Evolutionary conservation across 768 basidiomycete genomes (phyloP).

Genomic region (Hemileccinum impolitum): DNA sequence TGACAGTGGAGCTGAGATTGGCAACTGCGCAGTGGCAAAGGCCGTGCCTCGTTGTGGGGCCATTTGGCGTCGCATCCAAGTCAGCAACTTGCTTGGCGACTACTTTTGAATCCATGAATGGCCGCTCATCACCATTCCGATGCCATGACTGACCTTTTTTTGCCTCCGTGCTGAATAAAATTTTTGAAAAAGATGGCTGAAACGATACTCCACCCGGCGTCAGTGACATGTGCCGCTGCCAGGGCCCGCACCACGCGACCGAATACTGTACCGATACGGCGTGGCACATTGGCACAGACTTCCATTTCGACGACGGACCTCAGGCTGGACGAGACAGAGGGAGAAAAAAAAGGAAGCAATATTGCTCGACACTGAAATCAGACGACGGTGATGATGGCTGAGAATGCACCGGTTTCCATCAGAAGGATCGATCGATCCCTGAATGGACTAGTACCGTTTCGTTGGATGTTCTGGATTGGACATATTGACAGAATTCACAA

Average conservation of each 20-base stretch:
- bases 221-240: neutral
- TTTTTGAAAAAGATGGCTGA: conserved; percentile 4
- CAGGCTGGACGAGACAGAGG: neutral
- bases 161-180: too few species aligned
- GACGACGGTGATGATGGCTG: conserved; percentile 7
- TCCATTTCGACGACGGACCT: conserved; percentile 2
- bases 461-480: conserved; percentile 5
- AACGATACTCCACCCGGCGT: neutral
- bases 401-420: conserved; percentile 25
- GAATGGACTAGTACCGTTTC: conserved; percentile 16
- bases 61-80: neutral
- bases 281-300: neutral
- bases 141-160: neutral
- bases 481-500: conserved; percentile 7
- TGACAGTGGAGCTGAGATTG: neutral
- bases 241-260: neutral
- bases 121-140: conserved; percentile 3
- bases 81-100: neutral
- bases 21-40: conserved; percentile 4
- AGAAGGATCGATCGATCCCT: conserved; percentile 30
- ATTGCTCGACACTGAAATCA: conserved; percentile 8
- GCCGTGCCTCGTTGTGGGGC: conserved; percentile 7
- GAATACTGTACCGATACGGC: neutral
- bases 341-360: neutral
- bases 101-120: neutral